These are phyloP conservation scores for Xylariaceae sp. DNA, from an alignment of 2,329 filamentous ascomycete genomes.

Conservation along the genomic window DNA sequence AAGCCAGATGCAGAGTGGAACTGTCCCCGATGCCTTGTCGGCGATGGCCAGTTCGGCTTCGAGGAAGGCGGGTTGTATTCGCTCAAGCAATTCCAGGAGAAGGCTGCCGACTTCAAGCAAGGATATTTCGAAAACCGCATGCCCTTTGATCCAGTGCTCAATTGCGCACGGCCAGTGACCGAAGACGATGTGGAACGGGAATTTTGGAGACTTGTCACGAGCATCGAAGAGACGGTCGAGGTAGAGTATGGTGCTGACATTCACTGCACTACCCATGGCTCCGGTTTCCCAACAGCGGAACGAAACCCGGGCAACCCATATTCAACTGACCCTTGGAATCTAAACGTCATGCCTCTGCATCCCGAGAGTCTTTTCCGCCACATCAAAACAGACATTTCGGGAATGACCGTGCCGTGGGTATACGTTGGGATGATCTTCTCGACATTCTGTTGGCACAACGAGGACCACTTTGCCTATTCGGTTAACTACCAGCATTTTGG, in stretches of 20 bases:
- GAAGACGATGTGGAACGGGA: constrained; percentile 96
- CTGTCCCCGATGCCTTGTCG: constrained; percentile 90
- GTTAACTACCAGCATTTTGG: constrained; percentile 99
- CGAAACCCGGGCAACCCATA: constrained; percentile 86
- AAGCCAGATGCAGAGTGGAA: constrained; percentile 92
- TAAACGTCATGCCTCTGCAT: constrained; percentile 89
- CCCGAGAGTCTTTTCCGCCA: constrained; percentile 92
- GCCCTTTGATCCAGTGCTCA: constrained; percentile 82
- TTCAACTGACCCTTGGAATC: constrained; percentile 90
- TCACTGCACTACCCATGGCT: constrained; percentile 96
- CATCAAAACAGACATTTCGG: constrained; percentile 97
- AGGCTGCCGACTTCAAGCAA: constrained; percentile 92
- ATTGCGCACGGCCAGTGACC: constrained; percentile 78
- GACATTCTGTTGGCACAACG: constrained; percentile 99
- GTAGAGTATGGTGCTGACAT: constrained; percentile 98
- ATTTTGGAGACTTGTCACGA: constrained; percentile 94
- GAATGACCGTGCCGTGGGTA: constrained; percentile 98
- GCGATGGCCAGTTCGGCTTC: constrained; percentile 95
- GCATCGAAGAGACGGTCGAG: constrained; percentile 92
- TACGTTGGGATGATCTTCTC: constrained; percentile 99
- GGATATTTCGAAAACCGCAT: constrained; percentile 90
- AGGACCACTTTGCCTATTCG: constrained; percentile 97
- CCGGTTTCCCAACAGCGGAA: constrained; percentile 93
- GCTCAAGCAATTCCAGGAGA: constrained; percentile 92
- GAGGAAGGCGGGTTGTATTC: constrained; percentile 97